Percentiles rank a stretch among this genome's conserved stretches.
These are phyloP conservation scores for Wolfiporia cocos DNA, from an alignment of 1,284 basidiomycete genomes.

Conservation along the genomic window DNA sequence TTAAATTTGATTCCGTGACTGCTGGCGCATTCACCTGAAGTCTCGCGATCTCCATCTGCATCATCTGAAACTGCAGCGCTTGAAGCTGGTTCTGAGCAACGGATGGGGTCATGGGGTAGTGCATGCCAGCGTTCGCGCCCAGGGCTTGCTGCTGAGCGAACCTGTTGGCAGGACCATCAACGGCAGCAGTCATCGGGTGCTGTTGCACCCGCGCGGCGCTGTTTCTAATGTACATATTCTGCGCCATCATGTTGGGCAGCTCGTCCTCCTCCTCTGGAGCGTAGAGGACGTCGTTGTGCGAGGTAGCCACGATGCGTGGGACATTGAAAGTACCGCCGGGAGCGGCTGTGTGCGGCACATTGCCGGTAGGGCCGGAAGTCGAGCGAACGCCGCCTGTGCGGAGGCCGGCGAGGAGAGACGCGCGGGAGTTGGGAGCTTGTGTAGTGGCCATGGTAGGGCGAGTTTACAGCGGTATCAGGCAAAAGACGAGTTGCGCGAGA, in stretches of 20 bases:
- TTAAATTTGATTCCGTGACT: background rate
- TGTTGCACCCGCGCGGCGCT: conserved; percentile 35
- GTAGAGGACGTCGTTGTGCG: conserved; percentile 34
- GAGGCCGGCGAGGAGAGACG: conserved; percentile 77
- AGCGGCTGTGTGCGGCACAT: conserved; percentile 63
- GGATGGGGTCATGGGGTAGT: conserved; percentile 42
- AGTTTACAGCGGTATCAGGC: conserved; percentile 6
- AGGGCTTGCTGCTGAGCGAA: conserved; percentile 54
- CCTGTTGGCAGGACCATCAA: conserved; percentile 58
- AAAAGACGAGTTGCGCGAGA: conserved; percentile 13
- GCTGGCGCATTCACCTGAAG: conserved; percentile 52
- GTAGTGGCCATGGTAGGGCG: conserved; percentile 47
- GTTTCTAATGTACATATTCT: conserved; percentile 33
- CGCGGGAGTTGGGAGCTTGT: conserved; percentile 56
- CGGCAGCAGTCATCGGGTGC: conserved; percentile 59
- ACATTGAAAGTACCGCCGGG: conserved; percentile 57
- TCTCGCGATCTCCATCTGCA: conserved; percentile 74
- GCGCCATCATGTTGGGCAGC: conserved; percentile 47
- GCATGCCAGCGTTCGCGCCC: conserved; percentile 38
- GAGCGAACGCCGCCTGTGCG: conserved; percentile 82
- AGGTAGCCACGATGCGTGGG: conserved; percentile 39
- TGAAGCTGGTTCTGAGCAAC: conserved; percentile 40
- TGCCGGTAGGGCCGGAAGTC: conserved; percentile 37
- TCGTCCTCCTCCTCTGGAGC: conserved; percentile 54
- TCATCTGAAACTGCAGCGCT: conserved; percentile 71